Base-by-base conservation (phyloP, 208 protist genomes). In the Acanthamoeba castellanii region DNA sequence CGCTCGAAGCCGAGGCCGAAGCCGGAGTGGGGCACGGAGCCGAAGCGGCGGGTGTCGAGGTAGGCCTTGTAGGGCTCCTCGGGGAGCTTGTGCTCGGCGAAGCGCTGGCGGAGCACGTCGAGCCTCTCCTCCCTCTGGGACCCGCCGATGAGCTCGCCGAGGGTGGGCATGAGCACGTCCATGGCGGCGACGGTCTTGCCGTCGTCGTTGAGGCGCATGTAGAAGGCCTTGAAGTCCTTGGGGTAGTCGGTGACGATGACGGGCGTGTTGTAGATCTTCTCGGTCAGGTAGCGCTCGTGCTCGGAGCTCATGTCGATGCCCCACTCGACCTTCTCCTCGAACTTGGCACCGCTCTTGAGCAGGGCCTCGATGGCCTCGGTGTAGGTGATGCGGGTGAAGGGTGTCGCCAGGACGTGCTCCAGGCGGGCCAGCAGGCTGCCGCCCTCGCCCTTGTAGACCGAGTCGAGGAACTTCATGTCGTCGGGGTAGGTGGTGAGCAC, bases 121-220 rank as follows among this genome's bases (percentile, higher is more conserved):
- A 95, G 74, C 57, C 81, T 76, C 78, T 97, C 96, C 95, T 97
- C 96, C 72, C 96, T 94, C 91, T 97, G 93, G 52, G 57, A 72
- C 4, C 98, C 98, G 59, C 98, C 98, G 32, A 98, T 97, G 11
- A 98, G 94, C 96, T 98, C 98, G 30, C 98, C 97, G 5, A 98
- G 90, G 5, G 70, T 76, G 1, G 97, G 98, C 70, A 98, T 95
- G 20, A 98, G 92, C 18, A 98, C 34, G 88, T 98, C 98, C 95
- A 98, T 97, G 55, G 96, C 94, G 9, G 96, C 95, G 6, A 98
- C 97, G 6, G 96, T 97, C 61, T 96, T 92, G 89, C 74, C 42
- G 57, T 97, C 96, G 27, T 97, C 97, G 47, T 97, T 96, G 57
- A 95, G 57, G 52, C 97, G 95, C 96, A 98, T 98, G 96, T 98